Conservation (phyloP, 2,329 filamentous ascomycete genomes). For the Fusarium solani-melongenae region DNA sequence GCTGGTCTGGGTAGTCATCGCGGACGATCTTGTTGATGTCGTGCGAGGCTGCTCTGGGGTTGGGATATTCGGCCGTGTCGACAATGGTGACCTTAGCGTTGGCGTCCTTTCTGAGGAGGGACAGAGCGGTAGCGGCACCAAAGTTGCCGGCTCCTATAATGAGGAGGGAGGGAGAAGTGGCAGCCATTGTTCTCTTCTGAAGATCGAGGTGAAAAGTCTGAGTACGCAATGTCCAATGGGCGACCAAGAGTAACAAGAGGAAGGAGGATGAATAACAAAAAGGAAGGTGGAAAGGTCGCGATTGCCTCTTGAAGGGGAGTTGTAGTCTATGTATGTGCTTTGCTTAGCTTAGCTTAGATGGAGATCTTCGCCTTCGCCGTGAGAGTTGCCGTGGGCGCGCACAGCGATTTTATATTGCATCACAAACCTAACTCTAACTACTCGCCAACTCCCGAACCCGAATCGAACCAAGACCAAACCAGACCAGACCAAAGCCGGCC, state of each 20-base stretch:
- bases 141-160: slow-evolving; percentile 58
- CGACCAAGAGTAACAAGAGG: background rate
- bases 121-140: slow-evolving; percentile 55
- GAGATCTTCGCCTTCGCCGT: slow-evolving; percentile 30
- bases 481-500: slow-evolving; percentile 28
- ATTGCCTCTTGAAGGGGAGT: slow-evolving; percentile 17
- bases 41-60: slow-evolving; percentile 58
- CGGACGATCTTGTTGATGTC: slow-evolving; percentile 58
- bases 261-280: background rate
- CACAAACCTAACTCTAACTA: slow-evolving; percentile 2
- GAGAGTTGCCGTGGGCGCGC: slow-evolving; percentile 16
- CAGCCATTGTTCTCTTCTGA: slow-evolving; percentile 14
- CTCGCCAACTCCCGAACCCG: slow-evolving; percentile 13
- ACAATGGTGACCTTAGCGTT: slow-evolving; percentile 48
- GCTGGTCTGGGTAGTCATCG: slow-evolving; percentile 54
- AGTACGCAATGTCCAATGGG: slow-evolving; percentile 12
- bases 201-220: slow-evolving; percentile 12
- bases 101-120: slow-evolving; percentile 43
- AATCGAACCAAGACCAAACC: background rate
- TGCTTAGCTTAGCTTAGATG: background rate
- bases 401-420: slow-evolving; percentile 39
- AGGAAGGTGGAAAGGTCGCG: slow-evolving; percentile 1
- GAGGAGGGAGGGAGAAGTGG: slow-evolving; percentile 43
- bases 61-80: slow-evolving; percentile 51
- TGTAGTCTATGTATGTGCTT: background rate